Percentiles rank a stretch among this genome's conserved stretches.
phyloP scores from a whole-genome alignment of 306 rosid species.

The Cajanus cajan region DNA sequence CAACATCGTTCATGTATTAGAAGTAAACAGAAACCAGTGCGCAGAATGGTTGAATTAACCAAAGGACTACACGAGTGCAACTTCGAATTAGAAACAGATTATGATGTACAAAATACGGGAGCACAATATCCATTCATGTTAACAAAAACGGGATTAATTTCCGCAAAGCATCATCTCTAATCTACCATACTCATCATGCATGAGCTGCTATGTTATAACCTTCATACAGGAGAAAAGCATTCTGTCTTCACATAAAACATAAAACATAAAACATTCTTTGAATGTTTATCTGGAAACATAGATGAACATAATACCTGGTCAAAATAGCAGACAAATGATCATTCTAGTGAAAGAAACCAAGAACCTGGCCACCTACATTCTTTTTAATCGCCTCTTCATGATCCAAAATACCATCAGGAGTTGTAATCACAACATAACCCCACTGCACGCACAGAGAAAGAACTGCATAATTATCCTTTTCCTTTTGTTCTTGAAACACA shows the following conservation, averaged over 20 bases:
- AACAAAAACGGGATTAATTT: slow-evolving; percentile 20
- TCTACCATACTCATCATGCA: slow-evolving; percentile 6
- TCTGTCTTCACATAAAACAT: background rate
- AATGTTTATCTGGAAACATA: background rate
- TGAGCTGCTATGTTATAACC: slow-evolving; percentile 4
- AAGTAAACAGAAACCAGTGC: background rate
- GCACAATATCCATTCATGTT: background rate
- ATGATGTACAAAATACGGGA: background rate
- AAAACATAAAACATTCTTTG: background rate
- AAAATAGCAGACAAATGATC: background rate
- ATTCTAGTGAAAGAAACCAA: slow-evolving; percentile 72
- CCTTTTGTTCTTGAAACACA: background rate
- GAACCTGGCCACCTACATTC: slow-evolving; percentile 80
- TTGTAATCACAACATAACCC: slow-evolving; percentile 94
- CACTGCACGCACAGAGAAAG: slow-evolving; percentile 59
- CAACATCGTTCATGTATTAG: background rate
- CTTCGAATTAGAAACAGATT: background rate
- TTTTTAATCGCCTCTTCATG: slow-evolving; percentile 78
- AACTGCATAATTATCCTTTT: slow-evolving; percentile 1
- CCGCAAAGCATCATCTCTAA: slow-evolving; percentile 7
- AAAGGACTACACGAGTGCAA: background rate
- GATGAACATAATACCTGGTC: background rate
- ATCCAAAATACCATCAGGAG: slow-evolving; percentile 95
- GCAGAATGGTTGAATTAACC: background rate
- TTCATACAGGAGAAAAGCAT: slow-evolving; percentile 1